These are phyloP conservation scores for Claviceps monticola DNA, from an alignment of 2,329 filamentous ascomycete genomes.

Conservation along the genomic window DNA sequence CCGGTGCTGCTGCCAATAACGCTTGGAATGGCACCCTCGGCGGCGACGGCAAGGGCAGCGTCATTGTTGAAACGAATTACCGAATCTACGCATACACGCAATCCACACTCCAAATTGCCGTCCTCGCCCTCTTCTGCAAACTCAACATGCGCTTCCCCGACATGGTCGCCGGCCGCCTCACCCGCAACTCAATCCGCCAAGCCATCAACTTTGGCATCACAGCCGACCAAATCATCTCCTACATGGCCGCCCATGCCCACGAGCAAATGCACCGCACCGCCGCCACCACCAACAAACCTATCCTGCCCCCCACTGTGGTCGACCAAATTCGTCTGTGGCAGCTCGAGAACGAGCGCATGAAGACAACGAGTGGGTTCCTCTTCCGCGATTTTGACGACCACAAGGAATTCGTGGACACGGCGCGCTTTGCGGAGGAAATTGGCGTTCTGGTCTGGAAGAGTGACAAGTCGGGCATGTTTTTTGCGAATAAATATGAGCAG, in stretches of 20 bases:
- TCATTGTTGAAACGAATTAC: constrained; percentile 97
- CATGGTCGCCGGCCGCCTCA: constrained; percentile 83
- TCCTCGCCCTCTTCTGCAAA: constrained; percentile 78
- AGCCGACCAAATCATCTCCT: constrained; percentile 86
- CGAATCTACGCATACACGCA: constrained; percentile 93
- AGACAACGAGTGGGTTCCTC: constrained; percentile 66
- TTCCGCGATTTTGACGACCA: constrained; percentile 74
- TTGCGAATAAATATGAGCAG: constrained; percentile 83
- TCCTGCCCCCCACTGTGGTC: constrained; percentile 87
- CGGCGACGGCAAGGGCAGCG: constrained; percentile 55
- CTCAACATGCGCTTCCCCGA: constrained; percentile 87
- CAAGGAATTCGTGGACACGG: constrained; percentile 56
- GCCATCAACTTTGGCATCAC: constrained; percentile 89
- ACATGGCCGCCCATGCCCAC: constrained; percentile 84
- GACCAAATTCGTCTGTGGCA: constrained; percentile 98
- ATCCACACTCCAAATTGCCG: constrained; percentile 85
- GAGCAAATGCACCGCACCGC: constrained; percentile 73
- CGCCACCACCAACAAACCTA: constrained; percentile 43
- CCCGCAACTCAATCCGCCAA: constrained; percentile 72
- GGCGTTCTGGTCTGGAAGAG: constrained; percentile 83
- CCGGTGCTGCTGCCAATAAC: constrained; percentile 2
- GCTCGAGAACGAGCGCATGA: constrained; percentile 90
- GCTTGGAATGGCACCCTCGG: constrained; percentile 14
- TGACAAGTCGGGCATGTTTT: constrained; percentile 70
- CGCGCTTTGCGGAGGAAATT: constrained; percentile 74